phyloP scores from a whole-genome alignment of 805 yeast genomes.

The Starmera quercuum region DNA sequence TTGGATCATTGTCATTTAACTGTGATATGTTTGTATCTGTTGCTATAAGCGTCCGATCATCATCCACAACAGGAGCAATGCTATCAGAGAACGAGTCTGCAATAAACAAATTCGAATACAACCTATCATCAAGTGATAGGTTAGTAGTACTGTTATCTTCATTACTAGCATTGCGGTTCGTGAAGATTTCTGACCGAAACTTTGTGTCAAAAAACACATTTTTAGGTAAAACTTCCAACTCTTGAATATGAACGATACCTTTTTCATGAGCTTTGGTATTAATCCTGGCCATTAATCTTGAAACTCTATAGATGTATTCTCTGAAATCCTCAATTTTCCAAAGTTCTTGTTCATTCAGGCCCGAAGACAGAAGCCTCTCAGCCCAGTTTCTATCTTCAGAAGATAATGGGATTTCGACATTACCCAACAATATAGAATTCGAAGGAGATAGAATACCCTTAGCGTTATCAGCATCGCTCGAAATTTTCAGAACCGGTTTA shows the following conservation, averaged over 20 bases:
- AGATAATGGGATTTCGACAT: slow-evolving; percentile 45
- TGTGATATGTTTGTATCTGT: neutral
- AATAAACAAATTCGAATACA: neutral
- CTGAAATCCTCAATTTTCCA: slow-evolving; percentile 79
- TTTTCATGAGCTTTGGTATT: slow-evolving; percentile 8
- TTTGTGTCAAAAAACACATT: slow-evolving; percentile 43
- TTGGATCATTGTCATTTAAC: slow-evolving; percentile 1
- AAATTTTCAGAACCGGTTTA: slow-evolving; percentile 12
- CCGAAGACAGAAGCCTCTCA: slow-evolving; percentile 63
- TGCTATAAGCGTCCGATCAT: neutral
- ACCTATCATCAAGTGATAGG: neutral
- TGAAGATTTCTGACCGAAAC: slow-evolving; percentile 3
- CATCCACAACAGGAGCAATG: neutral
- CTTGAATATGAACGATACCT: slow-evolving; percentile 19
- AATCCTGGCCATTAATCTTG: slow-evolving; percentile 33
- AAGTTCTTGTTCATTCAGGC: slow-evolving; percentile 60
- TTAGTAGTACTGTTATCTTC: neutral
- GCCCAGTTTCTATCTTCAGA: slow-evolving; percentile 68
- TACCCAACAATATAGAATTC: slow-evolving; percentile 29
- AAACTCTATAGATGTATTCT: slow-evolving; percentile 56
- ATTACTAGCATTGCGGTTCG: neutral
- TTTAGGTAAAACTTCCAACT: slow-evolving; percentile 35
- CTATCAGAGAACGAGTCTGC: neutral
- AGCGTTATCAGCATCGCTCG: slow-evolving; percentile 4
- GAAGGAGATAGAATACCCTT: neutral